phyloP scores from a whole-genome alignment of 2,329 filamentous ascomycete genomes.

The Blastomyces emzantsi region DNA sequence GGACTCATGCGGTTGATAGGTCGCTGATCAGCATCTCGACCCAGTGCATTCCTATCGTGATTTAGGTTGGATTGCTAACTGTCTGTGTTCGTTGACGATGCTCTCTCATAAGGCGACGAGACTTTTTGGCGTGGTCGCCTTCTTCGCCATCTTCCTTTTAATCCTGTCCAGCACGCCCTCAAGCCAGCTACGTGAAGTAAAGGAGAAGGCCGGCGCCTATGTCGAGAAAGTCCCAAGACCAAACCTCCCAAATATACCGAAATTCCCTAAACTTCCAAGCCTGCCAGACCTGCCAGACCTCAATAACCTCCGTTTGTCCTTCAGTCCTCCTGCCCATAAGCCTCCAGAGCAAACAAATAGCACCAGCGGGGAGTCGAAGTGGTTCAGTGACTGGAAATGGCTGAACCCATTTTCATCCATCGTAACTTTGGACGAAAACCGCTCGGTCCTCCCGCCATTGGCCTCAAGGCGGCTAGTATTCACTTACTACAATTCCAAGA shows the following conservation, averaged over 20 bases:
- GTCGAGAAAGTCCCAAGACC: constrained; percentile 29
- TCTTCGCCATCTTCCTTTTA: constrained; percentile 36
- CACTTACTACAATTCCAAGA: constrained; percentile 74
- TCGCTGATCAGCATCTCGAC: neutral
- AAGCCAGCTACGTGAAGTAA: constrained; percentile 19
- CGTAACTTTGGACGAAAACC: constrained; percentile 69
- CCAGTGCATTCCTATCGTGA: neutral
- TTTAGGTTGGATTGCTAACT: neutral
- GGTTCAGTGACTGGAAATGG: constrained; percentile 89
- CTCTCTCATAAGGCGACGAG: constrained; percentile 35
- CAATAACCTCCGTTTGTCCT: constrained; percentile 51
- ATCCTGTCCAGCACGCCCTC: constrained; percentile 38
- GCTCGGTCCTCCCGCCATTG: constrained; percentile 73
- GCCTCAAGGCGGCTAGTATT: constrained; percentile 65
- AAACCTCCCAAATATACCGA: constrained; percentile 15
- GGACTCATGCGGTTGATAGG: neutral
- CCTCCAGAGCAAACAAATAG: constrained; percentile 69
- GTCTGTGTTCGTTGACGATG: constrained; percentile 20
- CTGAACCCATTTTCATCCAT: constrained; percentile 78
- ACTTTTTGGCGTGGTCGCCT: constrained; percentile 35
- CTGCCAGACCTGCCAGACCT: constrained; percentile 29
- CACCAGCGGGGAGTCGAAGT: constrained; percentile 66
- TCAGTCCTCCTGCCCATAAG: constrained; percentile 60
- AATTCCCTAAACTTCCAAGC: neutral
- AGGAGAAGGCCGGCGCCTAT: constrained; percentile 18